Evolutionary conservation across 1,284 basidiomycete genomes (phyloP).

Genomic region (Lentinula novae-zelandiae): DNA sequence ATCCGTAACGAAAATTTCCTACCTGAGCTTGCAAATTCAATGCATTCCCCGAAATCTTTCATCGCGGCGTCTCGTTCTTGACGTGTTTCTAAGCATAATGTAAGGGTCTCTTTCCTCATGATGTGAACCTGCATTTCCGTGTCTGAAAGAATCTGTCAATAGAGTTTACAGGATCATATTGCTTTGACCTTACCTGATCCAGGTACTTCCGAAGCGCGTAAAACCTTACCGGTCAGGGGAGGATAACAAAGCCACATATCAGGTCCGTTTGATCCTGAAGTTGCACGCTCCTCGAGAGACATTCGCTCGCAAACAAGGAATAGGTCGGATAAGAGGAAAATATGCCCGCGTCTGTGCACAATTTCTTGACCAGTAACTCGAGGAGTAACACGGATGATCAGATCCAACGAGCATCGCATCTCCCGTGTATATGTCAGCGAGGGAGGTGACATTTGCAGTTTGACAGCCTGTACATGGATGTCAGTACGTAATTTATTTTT

Average conservation of each 20-base stretch:
- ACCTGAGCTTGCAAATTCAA: conserved; percentile 77
- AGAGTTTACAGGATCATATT: conserved; percentile 1
- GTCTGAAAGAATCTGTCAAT: conserved; percentile 35
- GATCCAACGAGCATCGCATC: conserved; percentile 74
- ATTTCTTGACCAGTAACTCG: conserved; percentile 72
- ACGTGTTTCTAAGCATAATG: conserved; percentile 62
- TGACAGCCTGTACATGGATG: conserved; percentile 63
- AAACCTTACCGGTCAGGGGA: conserved; percentile 91
- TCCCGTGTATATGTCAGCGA: conserved; percentile 78
- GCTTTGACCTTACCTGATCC: conserved; percentile 44
- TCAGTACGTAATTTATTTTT: conserved; percentile 10
- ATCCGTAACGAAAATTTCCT: conserved; percentile 26
- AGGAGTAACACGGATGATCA: conserved; percentile 77
- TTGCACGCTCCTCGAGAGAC: conserved; percentile 55
- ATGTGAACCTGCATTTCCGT: conserved; percentile 77
- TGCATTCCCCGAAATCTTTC: conserved; percentile 79
- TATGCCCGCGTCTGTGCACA: conserved; percentile 72
- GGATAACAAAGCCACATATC: conserved; percentile 97
- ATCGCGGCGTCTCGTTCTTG: conserved; percentile 66
- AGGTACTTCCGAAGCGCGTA: conserved; percentile 65
- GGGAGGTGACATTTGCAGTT: conserved; percentile 87
- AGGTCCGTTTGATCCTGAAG: conserved; percentile 51
- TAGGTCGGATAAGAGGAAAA: conserved; percentile 91
- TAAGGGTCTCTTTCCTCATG: conserved; percentile 86
- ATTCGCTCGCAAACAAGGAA: conserved; percentile 88